phyloP scores from a whole-genome alignment of 805 yeast species.

The Pichia cabralensis region DNA sequence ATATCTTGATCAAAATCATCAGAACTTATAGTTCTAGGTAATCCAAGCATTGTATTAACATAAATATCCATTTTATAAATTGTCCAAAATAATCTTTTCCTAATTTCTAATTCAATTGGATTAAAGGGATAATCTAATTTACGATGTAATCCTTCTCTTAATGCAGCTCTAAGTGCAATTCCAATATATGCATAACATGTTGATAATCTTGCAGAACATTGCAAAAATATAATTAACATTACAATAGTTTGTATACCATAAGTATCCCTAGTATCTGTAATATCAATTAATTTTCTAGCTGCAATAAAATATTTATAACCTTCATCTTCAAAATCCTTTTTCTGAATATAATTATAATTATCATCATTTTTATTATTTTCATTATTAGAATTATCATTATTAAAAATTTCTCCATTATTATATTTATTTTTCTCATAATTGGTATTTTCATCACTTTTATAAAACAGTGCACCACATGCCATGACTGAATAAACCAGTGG shows the following conservation, averaged over 20 bases:
- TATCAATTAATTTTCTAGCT: constrained; percentile 70
- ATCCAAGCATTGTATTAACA: constrained; percentile 76
- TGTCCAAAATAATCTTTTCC: constrained; percentile 83
- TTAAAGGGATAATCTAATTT: constrained; percentile 54
- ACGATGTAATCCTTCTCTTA: constrained; percentile 76
- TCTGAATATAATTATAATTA: constrained; percentile 11
- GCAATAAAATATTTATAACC: constrained; percentile 75
- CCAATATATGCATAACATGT: constrained; percentile 89
- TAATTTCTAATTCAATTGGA: constrained; percentile 72
- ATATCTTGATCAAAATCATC: constrained; percentile 82
- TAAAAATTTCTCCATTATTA: constrained; percentile 6
- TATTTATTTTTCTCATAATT: constrained; percentile 2
- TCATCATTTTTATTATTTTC: constrained; percentile 19
- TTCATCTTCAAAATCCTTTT: constrained; percentile 50
- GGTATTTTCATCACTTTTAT: constrained; percentile 37
- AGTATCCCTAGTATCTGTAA: constrained; percentile 74
- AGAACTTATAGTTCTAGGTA: constrained; percentile 67
- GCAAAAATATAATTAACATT: constrained; percentile 76
- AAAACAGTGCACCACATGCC: constrained; percentile 79
- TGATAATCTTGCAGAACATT: constrained; percentile 78
- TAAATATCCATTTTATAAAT: constrained; percentile 86
- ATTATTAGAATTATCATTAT: constrained; percentile 16
- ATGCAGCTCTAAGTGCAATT: constrained; percentile 71
- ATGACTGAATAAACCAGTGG: constrained; percentile 80
- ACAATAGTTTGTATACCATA: constrained; percentile 79